A percentile compares a stretch with the other conserved stretches of the same genome.
Conservation (phyloP, 768 basidiomycete genomes). For the Phlegmacium glaucopus region DNA sequence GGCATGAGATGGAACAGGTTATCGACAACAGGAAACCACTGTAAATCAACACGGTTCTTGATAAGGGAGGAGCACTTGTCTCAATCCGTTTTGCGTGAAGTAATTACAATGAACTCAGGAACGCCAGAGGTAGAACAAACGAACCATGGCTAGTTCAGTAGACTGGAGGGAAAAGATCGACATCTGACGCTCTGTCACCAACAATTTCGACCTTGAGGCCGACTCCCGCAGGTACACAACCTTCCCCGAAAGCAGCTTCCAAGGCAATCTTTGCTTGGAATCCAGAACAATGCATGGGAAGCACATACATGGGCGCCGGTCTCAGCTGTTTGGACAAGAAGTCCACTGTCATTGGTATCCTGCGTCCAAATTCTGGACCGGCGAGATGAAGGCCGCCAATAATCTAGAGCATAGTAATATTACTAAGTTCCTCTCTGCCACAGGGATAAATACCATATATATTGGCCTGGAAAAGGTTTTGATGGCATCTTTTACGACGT, state of each 20-base stretch:
- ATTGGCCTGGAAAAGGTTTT: conserved; percentile 61
- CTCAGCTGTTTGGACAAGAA: conserved; percentile 60
- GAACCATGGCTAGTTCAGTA: conserved; percentile 9
- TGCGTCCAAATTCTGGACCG: conserved; percentile 56
- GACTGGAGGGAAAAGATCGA: conserved; percentile 29
- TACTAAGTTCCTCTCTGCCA: background rate
- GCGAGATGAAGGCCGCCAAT: conserved; percentile 86
- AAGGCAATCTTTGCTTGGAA: conserved; percentile 74
- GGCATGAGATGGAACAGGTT: too few relatives aligned
- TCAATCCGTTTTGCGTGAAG: too few relatives aligned
- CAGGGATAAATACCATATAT: conserved; percentile 53
- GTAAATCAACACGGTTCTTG: too few relatives aligned
- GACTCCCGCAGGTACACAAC: conserved; percentile 75
- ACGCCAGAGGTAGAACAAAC: background rate
- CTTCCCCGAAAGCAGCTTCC: conserved; percentile 65
- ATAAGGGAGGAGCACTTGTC: too few relatives aligned
- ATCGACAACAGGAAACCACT: too few relatives aligned
- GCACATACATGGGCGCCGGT: conserved; percentile 64
- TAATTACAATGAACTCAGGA: too few relatives aligned
- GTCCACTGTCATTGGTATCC: conserved; percentile 66
- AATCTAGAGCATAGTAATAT: conserved; percentile 38
- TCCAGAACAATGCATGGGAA: conserved; percentile 86
- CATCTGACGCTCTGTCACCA: conserved; percentile 44
- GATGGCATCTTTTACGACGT: conserved; percentile 73
- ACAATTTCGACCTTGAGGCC: conserved; percentile 61